Evolutionary conservation across 768 basidiomycete species (phyloP), one percentile per base, ranked within the genome.

Genomic region (Boletus subparvulus): DNA sequence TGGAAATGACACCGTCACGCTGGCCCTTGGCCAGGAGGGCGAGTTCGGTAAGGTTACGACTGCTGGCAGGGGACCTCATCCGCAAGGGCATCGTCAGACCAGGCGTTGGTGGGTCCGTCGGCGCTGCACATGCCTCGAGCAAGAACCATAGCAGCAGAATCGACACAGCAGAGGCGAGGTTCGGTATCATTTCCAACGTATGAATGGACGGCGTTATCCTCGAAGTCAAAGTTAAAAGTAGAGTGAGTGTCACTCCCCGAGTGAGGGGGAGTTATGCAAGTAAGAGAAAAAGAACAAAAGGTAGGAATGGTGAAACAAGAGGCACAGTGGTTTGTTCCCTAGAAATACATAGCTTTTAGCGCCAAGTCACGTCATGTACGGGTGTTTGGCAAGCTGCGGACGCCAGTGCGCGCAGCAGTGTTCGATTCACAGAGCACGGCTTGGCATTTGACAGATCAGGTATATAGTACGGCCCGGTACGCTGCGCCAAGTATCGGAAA

Each of bases 1-100:
- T 85, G 11, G 71, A 61, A 26, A 74, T 61, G 44, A 81, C 62
- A 13, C 62, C 61, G 35, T 77, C 70, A 35, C 76, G 74, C 52
- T 86, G 80, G 12, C 60, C 63, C 59, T 78, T 73, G 13, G 85
- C 84, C 76, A 65, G 16, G 9, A 19, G 36, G 0, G 48, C 63
- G 24, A 57, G 55, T 33, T 68, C 60, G 17, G 26, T 13, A 12
- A 26, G 7, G 28, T 50, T 43, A 28, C 44, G 62, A 14, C 19
- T 8, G 28, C 8, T 33, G 16, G 48, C 5, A 17, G 61, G 56
- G 6, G 60, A 63, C 24, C 68, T 50, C 59, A 58, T 50, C 4
- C n/a, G 50, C 45, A 72, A 26, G 46, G 70, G 61, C 26, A 72
- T 61, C 19, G 61, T 44, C 47, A 60, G 48, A 12, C 66, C 68